A percentile compares a stretch with the other conserved stretches of the same genome.
These are phyloP conservation scores for Cornus controversa DNA, from an alignment of 148 eudicot genomes.

Conservation along the genomic window DNA sequence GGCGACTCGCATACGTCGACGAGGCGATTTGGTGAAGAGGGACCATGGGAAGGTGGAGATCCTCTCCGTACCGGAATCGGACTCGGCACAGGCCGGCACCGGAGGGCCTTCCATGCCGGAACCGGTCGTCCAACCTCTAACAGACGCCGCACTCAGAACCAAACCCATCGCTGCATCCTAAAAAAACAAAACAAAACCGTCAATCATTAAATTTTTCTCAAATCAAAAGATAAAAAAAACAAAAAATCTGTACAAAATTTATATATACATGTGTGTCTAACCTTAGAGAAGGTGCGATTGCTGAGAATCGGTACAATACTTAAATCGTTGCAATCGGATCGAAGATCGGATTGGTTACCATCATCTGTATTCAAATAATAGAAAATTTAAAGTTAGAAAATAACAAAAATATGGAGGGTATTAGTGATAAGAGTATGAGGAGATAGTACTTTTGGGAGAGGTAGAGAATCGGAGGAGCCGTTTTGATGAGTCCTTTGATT, in stretches of 20 bases:
- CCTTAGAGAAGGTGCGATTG: slow-evolving; percentile 63
- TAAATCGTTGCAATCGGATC: slow-evolving; percentile 39
- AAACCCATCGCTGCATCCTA: slow-evolving; percentile 95
- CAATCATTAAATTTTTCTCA: background rate
- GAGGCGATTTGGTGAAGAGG: slow-evolving; percentile 84
- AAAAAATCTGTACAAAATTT: background rate
- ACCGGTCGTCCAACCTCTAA: slow-evolving; percentile 86
- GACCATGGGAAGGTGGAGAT: slow-evolving; percentile 96
- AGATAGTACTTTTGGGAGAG: slow-evolving; percentile 47
- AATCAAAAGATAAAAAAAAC: background rate
- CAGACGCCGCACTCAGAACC: slow-evolving; percentile 81
- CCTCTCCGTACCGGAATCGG: slow-evolving; percentile 56
- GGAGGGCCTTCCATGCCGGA: slow-evolving; percentile 97
- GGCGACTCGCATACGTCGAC: slow-evolving; percentile 84
- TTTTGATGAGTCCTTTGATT: slow-evolving; percentile 21
- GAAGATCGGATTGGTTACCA: slow-evolving; percentile 52
- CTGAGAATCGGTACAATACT: slow-evolving; percentile 50
- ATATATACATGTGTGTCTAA: background rate
- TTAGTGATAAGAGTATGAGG: background rate
- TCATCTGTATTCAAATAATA: slow-evolving; percentile 33
- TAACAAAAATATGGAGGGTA: background rate
- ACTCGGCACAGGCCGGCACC: slow-evolving; percentile 53
- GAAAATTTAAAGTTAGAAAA: background rate
- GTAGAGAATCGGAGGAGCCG: slow-evolving; percentile 43
- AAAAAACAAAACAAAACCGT: slow-evolving; percentile 10